These are phyloP conservation scores for Psilocybe cubensis DNA, from an alignment of 768 basidiomycete species.

Conservation along the genomic window DNA sequence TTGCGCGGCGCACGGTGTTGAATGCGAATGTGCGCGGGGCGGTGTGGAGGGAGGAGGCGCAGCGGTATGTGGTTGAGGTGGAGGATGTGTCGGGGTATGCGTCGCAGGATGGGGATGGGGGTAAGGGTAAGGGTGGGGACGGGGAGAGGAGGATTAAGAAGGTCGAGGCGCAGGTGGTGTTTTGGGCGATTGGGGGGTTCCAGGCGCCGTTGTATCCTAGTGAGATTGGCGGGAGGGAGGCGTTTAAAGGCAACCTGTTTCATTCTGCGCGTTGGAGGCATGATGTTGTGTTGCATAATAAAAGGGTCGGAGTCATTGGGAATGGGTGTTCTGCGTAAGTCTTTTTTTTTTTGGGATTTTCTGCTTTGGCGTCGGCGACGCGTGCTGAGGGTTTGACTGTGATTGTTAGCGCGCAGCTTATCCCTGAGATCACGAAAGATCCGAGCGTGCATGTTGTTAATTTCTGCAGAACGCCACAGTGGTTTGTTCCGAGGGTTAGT, in stretches of 20 bases:
- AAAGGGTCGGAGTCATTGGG: slow-evolving; percentile 63
- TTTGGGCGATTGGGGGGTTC: slow-evolving; percentile 57
- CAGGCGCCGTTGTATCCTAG: slow-evolving; percentile 48
- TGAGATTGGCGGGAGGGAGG: slow-evolving; percentile 43
- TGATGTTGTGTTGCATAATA: slow-evolving; percentile 52
- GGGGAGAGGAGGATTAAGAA: slow-evolving; percentile 37
- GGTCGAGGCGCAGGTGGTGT: slow-evolving; percentile 46
- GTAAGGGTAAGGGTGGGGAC: background rate
- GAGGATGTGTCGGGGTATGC: slow-evolving; percentile 27
- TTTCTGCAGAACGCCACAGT: slow-evolving; percentile 63
- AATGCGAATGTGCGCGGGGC: slow-evolving; percentile 42
- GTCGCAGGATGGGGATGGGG: background rate
- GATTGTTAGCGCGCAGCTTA: slow-evolving; percentile 61
- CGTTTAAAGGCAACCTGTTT: slow-evolving; percentile 53
- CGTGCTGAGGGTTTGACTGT: slow-evolving; percentile 1
- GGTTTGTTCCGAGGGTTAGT: slow-evolving; percentile 57
- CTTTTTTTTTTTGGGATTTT: slow-evolving; percentile 13
- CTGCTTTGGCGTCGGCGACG: background rate
- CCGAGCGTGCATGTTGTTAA: slow-evolving; percentile 54
- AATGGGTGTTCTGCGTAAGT: slow-evolving; percentile 65
- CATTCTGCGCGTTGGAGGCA: slow-evolving; percentile 63
- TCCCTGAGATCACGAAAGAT: slow-evolving; percentile 56
- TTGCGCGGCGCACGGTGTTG: slow-evolving; percentile 44
- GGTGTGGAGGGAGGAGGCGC: slow-evolving; percentile 47
- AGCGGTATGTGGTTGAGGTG: slow-evolving; percentile 46